Evolutionary conservation across 768 basidiomycete genomes (phyloP).

Genomic region (Termitomyces sp.): DNA sequence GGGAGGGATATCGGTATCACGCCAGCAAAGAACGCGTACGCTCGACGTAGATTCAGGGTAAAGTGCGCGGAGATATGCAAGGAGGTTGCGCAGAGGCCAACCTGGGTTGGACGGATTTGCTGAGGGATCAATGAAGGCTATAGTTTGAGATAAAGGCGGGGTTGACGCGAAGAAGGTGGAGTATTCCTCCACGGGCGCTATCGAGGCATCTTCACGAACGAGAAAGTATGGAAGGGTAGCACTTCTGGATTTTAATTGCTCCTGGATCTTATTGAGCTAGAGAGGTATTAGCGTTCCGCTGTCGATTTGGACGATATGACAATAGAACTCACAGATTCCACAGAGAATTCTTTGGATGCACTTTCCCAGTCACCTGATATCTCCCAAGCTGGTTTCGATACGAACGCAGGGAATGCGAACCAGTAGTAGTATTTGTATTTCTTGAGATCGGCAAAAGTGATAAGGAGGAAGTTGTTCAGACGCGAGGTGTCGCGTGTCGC

Average conservation of each 20-base stretch:
- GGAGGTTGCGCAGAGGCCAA: slow-evolving; percentile 92
- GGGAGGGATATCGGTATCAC: slow-evolving; percentile 54
- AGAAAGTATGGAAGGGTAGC: slow-evolving; percentile 59
- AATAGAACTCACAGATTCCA: slow-evolving; percentile 33
- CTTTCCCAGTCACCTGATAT: slow-evolving; percentile 54
- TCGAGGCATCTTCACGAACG: slow-evolving; percentile 37
- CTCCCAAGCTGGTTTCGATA: slow-evolving; percentile 89
- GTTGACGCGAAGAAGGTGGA: slow-evolving; percentile 50
- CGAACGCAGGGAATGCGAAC: slow-evolving; percentile 95
- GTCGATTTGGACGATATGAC: not conserved
- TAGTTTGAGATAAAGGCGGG: slow-evolving; percentile 24
- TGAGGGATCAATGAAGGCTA: slow-evolving; percentile 85
- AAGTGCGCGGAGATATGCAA: slow-evolving; percentile 69
- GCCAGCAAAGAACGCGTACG: slow-evolving; percentile 73
- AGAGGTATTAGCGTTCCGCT: not conserved
- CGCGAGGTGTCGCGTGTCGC: slow-evolving; percentile 47
- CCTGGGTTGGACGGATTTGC: slow-evolving; percentile 71
- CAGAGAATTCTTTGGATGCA: slow-evolving; percentile 42
- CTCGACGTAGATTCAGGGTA: slow-evolving; percentile 46
- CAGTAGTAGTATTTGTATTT: slow-evolving; percentile 98
- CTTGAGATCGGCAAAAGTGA: slow-evolving; percentile 96
- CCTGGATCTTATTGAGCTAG: slow-evolving; percentile 54
- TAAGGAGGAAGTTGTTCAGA: slow-evolving; percentile 79
- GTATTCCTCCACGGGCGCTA: slow-evolving; percentile 57
- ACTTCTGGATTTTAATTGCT: slow-evolving; percentile 37